These are phyloP conservation scores for Cyclotella distinguenda DNA, from an alignment of 108 stramenopile genomes.

Conservation along the genomic window DNA sequence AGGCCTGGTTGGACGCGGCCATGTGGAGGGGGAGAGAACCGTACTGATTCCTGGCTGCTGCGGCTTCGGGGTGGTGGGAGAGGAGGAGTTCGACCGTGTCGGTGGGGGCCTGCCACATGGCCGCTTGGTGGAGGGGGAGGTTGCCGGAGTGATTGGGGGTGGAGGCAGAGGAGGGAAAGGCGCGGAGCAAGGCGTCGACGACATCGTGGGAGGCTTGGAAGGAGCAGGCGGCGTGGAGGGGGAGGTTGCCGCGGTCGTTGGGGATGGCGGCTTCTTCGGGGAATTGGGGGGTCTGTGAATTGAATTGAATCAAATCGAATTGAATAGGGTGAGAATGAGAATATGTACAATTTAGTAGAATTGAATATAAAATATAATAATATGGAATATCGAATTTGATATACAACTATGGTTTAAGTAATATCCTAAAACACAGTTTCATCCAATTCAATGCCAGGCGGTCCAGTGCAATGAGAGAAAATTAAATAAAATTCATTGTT, in stretches of 20 bases:
- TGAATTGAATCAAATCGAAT: too few relatives aligned
- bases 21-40: slow-evolving; percentile 85
- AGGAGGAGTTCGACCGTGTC: slow-evolving; percentile 79
- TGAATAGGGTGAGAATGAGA: too few relatives aligned
- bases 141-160: slow-evolving; percentile 82
- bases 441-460: too few relatives aligned
- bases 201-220: slow-evolving; percentile 86
- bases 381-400: too few relatives aligned
- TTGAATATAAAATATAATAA: too few relatives aligned
- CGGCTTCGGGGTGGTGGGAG: slow-evolving; percentile 73
- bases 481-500: too few relatives aligned
- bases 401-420: too few relatives aligned
- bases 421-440: too few relatives aligned
- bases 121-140: slow-evolving; percentile 85
- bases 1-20: slow-evolving; percentile 82
- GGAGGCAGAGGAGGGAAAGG: slow-evolving; percentile 76
- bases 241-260: slow-evolving; percentile 88
- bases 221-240: slow-evolving; percentile 83
- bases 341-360: too few relatives aligned
- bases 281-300: slow-evolving; percentile 72
- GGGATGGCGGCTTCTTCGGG: slow-evolving; percentile 83
- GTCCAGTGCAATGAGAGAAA: too few relatives aligned
- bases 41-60: slow-evolving; percentile 83
- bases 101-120: slow-evolving; percentile 85
- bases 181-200: slow-evolving; percentile 71